Conservation (phyloP, 208 protist genomes). For the Wallacemonas sp. region DNA sequence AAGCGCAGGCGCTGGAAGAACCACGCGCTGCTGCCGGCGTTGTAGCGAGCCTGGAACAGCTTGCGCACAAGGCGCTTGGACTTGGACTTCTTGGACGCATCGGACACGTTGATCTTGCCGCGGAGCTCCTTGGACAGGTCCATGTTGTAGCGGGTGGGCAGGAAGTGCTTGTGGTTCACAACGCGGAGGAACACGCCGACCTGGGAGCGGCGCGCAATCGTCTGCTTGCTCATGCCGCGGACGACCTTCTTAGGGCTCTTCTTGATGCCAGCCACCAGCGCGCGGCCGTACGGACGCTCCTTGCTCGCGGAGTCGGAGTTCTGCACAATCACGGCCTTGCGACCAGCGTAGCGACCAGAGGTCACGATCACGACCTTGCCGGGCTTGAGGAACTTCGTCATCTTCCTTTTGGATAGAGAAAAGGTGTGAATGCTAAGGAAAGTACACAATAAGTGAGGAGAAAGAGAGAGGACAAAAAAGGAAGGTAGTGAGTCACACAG, state of each 20-base stretch:
- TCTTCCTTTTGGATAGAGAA: conserved; percentile 13
- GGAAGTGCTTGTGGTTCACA: conserved; percentile 98
- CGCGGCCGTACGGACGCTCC: conserved; percentile 94
- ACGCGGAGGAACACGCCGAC: conserved; percentile 97
- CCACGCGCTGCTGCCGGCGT: conserved; percentile 97
- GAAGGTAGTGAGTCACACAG: neutral
- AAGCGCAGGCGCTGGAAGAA: conserved; percentile 86
- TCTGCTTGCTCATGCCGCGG: conserved; percentile 95
- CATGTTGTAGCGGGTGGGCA: conserved; percentile 97
- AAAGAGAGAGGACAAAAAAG: conserved; percentile 14
- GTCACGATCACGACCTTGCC: conserved; percentile 98
- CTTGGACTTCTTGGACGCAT: conserved; percentile 88
- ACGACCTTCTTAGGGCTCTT: conserved; percentile 95
- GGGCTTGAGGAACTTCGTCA: conserved; percentile 96
- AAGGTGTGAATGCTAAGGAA: neutral
- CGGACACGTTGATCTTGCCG: conserved; percentile 92
- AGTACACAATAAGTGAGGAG: neutral
- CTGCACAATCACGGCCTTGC: conserved; percentile 98
- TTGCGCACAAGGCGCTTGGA: conserved; percentile 83
- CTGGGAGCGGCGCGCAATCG: conserved; percentile 90
- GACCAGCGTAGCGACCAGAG: conserved; percentile 96
- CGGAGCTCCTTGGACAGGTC: conserved; percentile 91
- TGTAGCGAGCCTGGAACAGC: conserved; percentile 96
- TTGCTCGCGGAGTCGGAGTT: conserved; percentile 92
- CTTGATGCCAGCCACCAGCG: conserved; percentile 96